Conservation (phyloP, 257 asterid species). For the Rhazya stricta region DNA sequence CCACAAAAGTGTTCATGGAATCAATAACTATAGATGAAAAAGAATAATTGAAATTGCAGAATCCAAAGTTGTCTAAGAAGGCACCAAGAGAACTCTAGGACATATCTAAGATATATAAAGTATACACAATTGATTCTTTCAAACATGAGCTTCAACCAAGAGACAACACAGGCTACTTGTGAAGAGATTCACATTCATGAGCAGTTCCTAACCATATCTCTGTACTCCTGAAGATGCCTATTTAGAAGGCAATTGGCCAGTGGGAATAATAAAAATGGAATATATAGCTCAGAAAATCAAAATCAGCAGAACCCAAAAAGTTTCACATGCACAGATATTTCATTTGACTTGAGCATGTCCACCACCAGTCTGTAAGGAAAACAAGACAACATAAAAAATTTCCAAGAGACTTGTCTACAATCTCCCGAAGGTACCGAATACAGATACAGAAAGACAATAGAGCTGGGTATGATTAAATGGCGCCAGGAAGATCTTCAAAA, state of each 20-base stretch:
- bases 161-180: background rate
- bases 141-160: background rate
- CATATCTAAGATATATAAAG: background rate
- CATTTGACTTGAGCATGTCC: background rate
- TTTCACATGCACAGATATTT: background rate
- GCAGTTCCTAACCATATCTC: background rate
- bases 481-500: background rate
- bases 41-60: background rate
- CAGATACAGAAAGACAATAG: background rate
- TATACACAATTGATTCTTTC: background rate
- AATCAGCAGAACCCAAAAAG: background rate
- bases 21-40: background rate
- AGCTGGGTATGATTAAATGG: background rate
- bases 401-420: background rate
- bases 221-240: too few species aligned
- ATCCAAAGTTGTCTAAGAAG: background rate
- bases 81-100: background rate
- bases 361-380: background rate
- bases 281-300: background rate
- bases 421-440: background rate
- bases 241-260: background rate
- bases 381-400: background rate
- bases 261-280: background rate
- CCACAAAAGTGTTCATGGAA: background rate
- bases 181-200: background rate